Evolutionary conservation across 345 rosid genomes (phyloP).

Genomic region (Mallotus nudiflorus): DNA sequence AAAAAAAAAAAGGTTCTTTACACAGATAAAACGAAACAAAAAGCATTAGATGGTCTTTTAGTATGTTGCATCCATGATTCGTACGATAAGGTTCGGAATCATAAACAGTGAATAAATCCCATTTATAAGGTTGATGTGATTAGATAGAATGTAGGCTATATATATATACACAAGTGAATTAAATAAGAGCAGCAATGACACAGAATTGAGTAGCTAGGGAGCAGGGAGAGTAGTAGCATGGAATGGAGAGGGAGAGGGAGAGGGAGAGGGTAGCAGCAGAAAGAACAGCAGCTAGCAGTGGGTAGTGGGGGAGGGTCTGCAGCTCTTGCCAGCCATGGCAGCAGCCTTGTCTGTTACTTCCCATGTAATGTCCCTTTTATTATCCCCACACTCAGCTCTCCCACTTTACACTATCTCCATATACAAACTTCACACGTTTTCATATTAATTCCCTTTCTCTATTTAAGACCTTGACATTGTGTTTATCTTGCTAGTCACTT

Average conservation of each 20-base stretch:
- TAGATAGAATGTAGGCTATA: neutral
- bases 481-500: no score
- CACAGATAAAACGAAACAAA: no score
- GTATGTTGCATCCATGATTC: neutral
- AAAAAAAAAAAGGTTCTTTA: no score
- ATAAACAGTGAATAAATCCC: neutral
- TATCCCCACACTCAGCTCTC: no score
- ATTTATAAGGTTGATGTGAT: neutral
- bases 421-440: neutral
- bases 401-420: neutral
- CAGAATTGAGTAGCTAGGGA: neutral
- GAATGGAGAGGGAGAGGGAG: neutral
- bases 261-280: neutral
- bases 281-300: slow-evolving; percentile 15
- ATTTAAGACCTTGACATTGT: no score
- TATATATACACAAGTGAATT: no score
- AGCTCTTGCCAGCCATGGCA: slow-evolving; percentile 1
- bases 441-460: neutral
- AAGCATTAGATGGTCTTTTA: no score
- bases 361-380: slow-evolving; percentile 38
- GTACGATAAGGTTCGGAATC: neutral
- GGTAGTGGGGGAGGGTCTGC: slow-evolving; percentile 5
- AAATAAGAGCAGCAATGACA: slow-evolving; percentile 4
- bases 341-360: slow-evolving; percentile 33
- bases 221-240: no score